Evolutionary conservation across 805 yeast genomes (phyloP).

Genomic region (Yarrowia phangngaensis): DNA sequence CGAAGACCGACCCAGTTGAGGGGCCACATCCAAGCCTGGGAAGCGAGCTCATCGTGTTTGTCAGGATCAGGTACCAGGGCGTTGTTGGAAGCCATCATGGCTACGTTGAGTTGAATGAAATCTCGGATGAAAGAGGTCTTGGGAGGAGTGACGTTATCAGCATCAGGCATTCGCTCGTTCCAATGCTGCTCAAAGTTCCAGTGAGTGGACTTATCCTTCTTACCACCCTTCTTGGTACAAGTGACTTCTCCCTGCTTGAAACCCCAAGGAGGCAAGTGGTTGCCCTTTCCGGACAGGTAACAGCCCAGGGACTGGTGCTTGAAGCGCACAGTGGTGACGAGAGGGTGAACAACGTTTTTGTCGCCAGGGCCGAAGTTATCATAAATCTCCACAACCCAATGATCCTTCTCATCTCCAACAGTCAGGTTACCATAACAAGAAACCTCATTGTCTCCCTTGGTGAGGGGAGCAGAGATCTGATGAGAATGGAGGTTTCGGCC

Average conservation of each 20-base stretch:
- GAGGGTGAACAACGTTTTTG: conserved; percentile 49
- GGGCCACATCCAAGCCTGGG: conserved; percentile 85
- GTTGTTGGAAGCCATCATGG: conserved; percentile 81
- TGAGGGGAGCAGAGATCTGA: conserved; percentile 67
- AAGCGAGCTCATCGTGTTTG: conserved; percentile 66
- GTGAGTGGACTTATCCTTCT: conserved; percentile 62
- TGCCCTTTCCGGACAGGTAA: conserved; percentile 80
- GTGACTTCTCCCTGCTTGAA: conserved; percentile 95
- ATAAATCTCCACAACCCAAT: conserved; percentile 85
- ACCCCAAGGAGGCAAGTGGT: conserved; percentile 90
- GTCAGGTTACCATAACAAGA: conserved; percentile 76
- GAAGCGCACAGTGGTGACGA: conserved; percentile 78
- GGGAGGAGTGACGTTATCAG: conserved; percentile 43
- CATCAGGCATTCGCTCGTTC: conserved; percentile 46
- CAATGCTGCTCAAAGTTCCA: conserved; percentile 76
- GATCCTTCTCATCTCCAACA: conserved; percentile 75
- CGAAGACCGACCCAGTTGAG: conserved; percentile 62
- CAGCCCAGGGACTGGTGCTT: conserved; percentile 67
- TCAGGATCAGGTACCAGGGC: conserved; percentile 75
- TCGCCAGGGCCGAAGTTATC: conserved; percentile 40
- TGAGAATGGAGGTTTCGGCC: conserved; percentile 82
- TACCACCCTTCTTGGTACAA: conserved; percentile 51
- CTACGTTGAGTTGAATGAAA: conserved; percentile 65
- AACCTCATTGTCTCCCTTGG: conserved; percentile 69
- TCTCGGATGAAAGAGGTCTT: conserved; percentile 59